Base-by-base conservation (phyloP, 2,329 filamentous ascomycete species). In the Atkinsonella hypoxylon region DNA sequence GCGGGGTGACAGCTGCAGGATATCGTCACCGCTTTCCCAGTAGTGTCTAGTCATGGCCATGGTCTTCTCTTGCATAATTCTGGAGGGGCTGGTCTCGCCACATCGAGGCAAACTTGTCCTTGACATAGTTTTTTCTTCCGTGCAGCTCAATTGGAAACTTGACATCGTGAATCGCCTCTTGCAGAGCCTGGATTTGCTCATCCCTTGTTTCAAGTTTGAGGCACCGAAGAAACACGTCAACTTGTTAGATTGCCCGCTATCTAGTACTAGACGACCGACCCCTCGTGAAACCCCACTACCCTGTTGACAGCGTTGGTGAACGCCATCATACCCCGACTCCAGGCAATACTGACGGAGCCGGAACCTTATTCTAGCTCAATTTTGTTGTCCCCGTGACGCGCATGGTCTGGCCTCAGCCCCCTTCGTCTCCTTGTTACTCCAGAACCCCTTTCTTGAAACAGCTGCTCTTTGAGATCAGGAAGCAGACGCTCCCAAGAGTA, bases 381-480 rank as follows among this genome's bases (percentile, higher is more conserved):
- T 41, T 9, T 48, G 46, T 20, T 48, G 46, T 20, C 42, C 47
- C 38, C 50, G 46, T 52, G 47, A 52, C 47, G 31, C 17, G 32
- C 36, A 22, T 30, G 4, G 45, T 5, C 22, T 47, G 15, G 7
- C 12, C 22, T 2, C n/a, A 11, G n/a, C 26, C 22, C 5, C 32
- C 20, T 18, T 11, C 8, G 32, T 4, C 9, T 38, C 32, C 32
- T 42, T 12, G 18, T 18, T 47, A 18, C 10, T 47, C 18, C 10
- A 40, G 34, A 12, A 26, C 34, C 22, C 30, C 15, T 26, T 31
- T 13, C 7, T 32, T 4, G 9, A 13, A 15, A 20, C 39, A 9
- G n/a, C 38, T 22, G n/a, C 40, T 36, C 47, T 17, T 26, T 10
- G 3, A 36, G 34, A 1, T 13, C 4, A 12, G 11, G 11, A 36